phyloP scores from a whole-genome alignment of 164 flowering plant species.

The grape (Vitis vinifera) region DNA sequence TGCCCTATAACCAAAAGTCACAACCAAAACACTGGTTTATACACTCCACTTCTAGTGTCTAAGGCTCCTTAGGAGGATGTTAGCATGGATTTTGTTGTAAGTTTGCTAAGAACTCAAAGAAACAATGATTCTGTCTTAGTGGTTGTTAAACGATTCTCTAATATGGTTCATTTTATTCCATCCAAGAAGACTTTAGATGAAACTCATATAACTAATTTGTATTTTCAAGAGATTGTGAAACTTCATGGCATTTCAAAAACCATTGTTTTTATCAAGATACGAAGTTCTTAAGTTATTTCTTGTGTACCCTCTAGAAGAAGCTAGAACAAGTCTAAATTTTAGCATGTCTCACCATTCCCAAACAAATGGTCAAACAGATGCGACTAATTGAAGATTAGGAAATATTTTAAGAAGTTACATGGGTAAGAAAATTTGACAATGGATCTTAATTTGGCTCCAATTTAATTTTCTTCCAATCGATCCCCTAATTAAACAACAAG shows the following conservation, averaged over 20 bases:
- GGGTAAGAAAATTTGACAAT: background rate
- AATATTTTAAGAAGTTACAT: slow-evolving; percentile 5
- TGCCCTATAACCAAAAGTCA: background rate
- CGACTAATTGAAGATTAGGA: slow-evolving; percentile 1
- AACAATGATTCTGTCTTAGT: slow-evolving; percentile 4
- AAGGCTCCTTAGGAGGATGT: slow-evolving; percentile 6
- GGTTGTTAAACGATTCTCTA: background rate
- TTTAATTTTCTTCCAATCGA: slow-evolving; percentile 13
- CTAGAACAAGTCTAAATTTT: background rate
- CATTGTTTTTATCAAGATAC: no score
- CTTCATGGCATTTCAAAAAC: background rate
- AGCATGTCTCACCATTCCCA: no score
- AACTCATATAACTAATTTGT: background rate
- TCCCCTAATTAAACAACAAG: slow-evolving; percentile 1
- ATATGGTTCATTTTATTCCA: background rate
- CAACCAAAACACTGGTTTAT: background rate
- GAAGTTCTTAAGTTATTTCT: slow-evolving; percentile 1
- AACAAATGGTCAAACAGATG: slow-evolving; percentile 9
- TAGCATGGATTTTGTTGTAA: slow-evolving; percentile 7
- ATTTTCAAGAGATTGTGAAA: background rate
- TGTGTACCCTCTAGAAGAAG: background rate
- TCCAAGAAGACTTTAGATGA: background rate
- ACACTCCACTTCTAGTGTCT: slow-evolving; percentile 2
- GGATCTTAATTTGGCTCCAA: slow-evolving; percentile 8
- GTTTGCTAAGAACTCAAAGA: background rate